Evolutionary conservation across 345 rosid genomes (phyloP).

Genomic region (Bruguiera sexangula): DNA sequence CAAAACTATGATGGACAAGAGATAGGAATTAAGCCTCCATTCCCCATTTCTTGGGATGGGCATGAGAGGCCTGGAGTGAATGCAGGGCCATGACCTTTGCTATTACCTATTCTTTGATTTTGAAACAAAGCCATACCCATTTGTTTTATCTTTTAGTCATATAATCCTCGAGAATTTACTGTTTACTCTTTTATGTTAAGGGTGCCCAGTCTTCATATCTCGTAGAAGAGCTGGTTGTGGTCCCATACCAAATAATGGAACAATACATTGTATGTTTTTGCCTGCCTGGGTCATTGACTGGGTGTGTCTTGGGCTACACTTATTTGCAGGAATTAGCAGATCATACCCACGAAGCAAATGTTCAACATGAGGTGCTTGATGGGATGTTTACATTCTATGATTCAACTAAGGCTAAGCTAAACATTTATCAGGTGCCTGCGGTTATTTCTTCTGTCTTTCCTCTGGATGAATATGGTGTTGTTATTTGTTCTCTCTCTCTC

Average conservation of each 20-base stretch:
- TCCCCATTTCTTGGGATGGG: background rate
- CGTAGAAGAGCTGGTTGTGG: too few species aligned
- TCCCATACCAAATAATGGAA: too few species aligned
- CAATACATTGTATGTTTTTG: too few species aligned
- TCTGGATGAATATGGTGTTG: background rate
- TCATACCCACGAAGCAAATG: conserved; percentile 66
- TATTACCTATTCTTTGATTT: too few species aligned
- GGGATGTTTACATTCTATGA: conserved; percentile 90
- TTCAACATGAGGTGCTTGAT: conserved; percentile 79
- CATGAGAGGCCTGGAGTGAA: background rate
- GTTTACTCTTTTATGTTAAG: too few species aligned
- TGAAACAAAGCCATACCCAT: too few species aligned
- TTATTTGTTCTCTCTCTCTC: background rate
- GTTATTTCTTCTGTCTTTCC: background rate
- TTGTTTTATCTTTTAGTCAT: too few species aligned
- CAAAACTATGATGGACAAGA: background rate
- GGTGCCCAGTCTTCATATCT: too few species aligned
- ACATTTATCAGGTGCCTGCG: conserved; percentile 75
- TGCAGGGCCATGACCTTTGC: background rate
- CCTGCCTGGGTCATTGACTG: too few species aligned
- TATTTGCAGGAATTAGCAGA: conserved; percentile 77
- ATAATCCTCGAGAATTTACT: too few species aligned
- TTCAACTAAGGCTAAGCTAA: conserved; percentile 67
- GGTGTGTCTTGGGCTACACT: background rate
- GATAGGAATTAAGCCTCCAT: background rate